Evolutionary conservation across 2,329 filamentous ascomycete species (phyloP).

Genomic region (Talaromyces amestolkiae): DNA sequence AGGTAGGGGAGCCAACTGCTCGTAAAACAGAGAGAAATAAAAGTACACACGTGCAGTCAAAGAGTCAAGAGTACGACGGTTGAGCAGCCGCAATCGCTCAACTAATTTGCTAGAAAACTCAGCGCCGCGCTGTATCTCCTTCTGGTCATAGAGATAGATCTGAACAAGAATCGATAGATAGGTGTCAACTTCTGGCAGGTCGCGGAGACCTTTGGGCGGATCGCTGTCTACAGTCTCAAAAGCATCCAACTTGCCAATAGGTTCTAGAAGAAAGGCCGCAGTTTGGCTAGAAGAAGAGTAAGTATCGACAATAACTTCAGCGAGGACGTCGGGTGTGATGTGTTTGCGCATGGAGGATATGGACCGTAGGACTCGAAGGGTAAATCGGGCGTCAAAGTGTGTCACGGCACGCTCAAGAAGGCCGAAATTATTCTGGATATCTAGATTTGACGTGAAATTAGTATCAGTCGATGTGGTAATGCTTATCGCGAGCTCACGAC

Average conservation of each 20-base stretch:
- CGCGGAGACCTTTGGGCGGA: conserved; percentile 66
- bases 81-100: conserved; percentile 80
- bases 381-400: conserved; percentile 92
- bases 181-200: conserved; percentile 83
- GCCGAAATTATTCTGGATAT: conserved; percentile 91
- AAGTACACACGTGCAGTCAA: conserved; percentile 96
- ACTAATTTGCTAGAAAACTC: conserved; percentile 81
- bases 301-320: conserved; percentile 75
- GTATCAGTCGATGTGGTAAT: not conserved
- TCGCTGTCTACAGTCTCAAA: conserved; percentile 66
- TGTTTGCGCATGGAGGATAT: conserved; percentile 95
- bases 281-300: conserved; percentile 67
- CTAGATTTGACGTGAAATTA: conserved; percentile 49
- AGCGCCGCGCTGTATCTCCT: conserved; percentile 74
- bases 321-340: conserved; percentile 75
- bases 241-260: conserved; percentile 65
- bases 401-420: conserved; percentile 88
- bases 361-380: conserved; percentile 86
- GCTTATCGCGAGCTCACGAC: conserved; percentile 19
- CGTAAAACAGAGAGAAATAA: conserved; percentile 94
- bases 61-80: conserved; percentile 90
- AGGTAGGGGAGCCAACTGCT: conserved; percentile 81
- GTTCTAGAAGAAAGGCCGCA: conserved; percentile 67
- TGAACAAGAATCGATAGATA: conserved; percentile 84
- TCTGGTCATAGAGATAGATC: conserved; percentile 84